A percentile compares a stretch with the other conserved stretches of the same genome.
These are phyloP conservation scores for Penicillium angulare DNA, from an alignment of 495 filamentous ascomycete species.

Conservation along the genomic window DNA sequence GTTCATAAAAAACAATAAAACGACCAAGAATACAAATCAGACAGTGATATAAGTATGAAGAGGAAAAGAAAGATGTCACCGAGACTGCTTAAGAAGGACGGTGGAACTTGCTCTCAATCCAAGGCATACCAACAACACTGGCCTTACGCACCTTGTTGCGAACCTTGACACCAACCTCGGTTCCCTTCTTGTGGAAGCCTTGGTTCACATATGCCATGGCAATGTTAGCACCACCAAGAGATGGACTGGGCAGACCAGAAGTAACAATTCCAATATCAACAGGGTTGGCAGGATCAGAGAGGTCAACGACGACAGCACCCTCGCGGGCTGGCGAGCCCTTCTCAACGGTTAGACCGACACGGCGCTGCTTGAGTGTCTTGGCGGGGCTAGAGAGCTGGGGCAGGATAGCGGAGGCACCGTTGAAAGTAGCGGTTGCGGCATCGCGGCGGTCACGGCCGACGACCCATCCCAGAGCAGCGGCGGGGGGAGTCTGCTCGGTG, in stretches of 20 bases:
- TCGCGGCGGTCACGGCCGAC: conserved; percentile 73
- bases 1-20: not conserved
- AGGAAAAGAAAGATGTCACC: not conserved
- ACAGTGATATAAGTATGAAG: not conserved
- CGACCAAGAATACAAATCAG: not conserved
- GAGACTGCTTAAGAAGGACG: conserved; percentile 22
- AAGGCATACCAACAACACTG: conserved; percentile 88
- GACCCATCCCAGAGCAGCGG: conserved; percentile 81
- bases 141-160: conserved; percentile 80
- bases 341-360: conserved; percentile 79
- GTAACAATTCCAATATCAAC: conserved; percentile 66
- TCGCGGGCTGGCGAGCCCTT: conserved; percentile 85
- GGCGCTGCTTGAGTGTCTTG: conserved; percentile 68
- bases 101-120: conserved; percentile 79
- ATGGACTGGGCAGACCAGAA: conserved; percentile 85
- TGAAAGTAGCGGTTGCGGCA: conserved; percentile 56
- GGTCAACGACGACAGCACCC: conserved; percentile 73
- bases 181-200: conserved; percentile 82
- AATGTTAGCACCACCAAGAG: conserved; percentile 79
- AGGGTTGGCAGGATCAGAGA: conserved; percentile 52
- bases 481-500: conserved; percentile 83
- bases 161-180: conserved; percentile 76
- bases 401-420: conserved; percentile 72
- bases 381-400: conserved; percentile 61
- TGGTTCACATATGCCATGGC: conserved; percentile 93